Evolutionary conservation across 192 early-diverging fungal genomes (phyloP), one percentile per base, ranked within the genome.

Genomic region (Oehlia diaphana): DNA sequence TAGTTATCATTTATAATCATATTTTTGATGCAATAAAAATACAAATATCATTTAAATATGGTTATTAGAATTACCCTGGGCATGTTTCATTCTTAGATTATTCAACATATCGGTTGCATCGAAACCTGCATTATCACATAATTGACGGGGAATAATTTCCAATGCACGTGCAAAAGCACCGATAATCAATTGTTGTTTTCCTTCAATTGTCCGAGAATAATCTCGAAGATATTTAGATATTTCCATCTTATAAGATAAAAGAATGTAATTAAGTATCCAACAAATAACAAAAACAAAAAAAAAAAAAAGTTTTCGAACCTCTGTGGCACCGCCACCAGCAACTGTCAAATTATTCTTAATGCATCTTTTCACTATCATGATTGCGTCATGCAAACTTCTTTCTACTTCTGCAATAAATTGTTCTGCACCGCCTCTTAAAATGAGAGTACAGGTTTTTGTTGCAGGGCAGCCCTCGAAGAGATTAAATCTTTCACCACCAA

Each of bases 351-450:
- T 96, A 92, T 95, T 97, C 87, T 97, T 98, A 88, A 99, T 95
- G 21, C 96, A 94, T 74, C 98, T 89, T 73, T 96, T 91, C 68
- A 99, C 98, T 89, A 99, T 96, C 98, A 99, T 99, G 82, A 99
- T 99, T 44, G 98, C 96, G 87, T 99, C 98, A 87, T 99, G 98
- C 85, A 99, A 87, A 82, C 91, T 93, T 78, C 98, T 89, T 88
- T 98, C 97, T 10, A 99, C 96, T 83, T 99, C 98, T 81, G 96
- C 97, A 85, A 99, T 99, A 80, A 99, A 99, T 87, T 99, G 98
- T 84, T 99, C 98, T 28, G 98, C 98, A 76, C 98, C 98, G 80
- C 98, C 98, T 76, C 98, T 91, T 39, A 99, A 87, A 50, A 99
- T 90, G 42, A 99, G 89, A 1, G 98, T 99, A 88, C 97, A 98